Evolutionary conservation across 441 rosid genomes (phyloP), one percentile per base, ranked within the genome.

Genomic region (Bruguiera hainesii): DNA sequence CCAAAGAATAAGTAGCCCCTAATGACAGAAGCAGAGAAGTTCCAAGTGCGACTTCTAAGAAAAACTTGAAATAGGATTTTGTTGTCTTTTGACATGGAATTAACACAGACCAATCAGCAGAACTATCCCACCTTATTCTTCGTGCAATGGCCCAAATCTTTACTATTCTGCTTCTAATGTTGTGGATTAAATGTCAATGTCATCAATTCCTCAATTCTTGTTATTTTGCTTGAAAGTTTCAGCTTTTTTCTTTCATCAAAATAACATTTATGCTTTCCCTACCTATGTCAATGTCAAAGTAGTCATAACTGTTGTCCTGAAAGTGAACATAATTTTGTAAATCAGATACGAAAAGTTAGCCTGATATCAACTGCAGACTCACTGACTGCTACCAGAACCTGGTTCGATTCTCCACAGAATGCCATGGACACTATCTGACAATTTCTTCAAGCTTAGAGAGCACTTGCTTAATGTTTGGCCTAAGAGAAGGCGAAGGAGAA

Each of bases 401-500:
- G 21, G 35, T 39, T 67, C 39, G 21, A 39, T 8, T 61, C 61
- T 68, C 61, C 37, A 58, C 57, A 67, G 61, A 70, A 61, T 13
- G 39, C 39, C 56, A 21, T 5, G 53, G 52, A 49, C 65, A 37
- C 70, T 61, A 77, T 75, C 70, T 87, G 58, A 75, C 81, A 25
- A 87, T 81, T 65, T 87, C 95, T 77, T 82, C 90, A 9, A 93
- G 97, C 77, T 80, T 83, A 74, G 61, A 56, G 61, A 89, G 73
- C 30, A 89, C 83, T 80, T 84, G 91, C 65, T 81, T 86, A n/a
- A 76, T 81, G 73, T 75, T 84, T 2, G 96, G 97, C 67, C 98
- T 84, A 42, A 89, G 89, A 56, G 94, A 83, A 72, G 97, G 91
- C 0, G 88, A 86, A 69, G 91, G 93, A 57, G 98, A 90, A 76